Evolutionary conservation across 345 rosid species (phyloP).

Genomic region (Gossypium arboreum): DNA sequence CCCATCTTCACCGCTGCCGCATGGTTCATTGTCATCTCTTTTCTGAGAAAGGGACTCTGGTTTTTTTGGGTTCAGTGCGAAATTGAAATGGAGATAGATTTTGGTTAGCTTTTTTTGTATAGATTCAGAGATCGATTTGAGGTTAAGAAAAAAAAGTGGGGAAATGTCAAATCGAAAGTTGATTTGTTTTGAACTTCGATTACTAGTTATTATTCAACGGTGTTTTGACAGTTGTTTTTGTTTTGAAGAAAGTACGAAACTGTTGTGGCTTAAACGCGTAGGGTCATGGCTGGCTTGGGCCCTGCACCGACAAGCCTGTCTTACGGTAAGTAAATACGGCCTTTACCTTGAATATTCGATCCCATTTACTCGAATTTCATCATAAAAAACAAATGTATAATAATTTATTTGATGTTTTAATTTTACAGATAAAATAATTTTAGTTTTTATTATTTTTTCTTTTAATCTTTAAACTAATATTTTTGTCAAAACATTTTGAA

Average conservation of each 20-base stretch:
- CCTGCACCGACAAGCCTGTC: background rate
- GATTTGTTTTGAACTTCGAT: background rate
- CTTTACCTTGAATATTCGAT: too few relatives aligned
- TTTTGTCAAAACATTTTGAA: too few relatives aligned
- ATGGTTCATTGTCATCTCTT: conserved; percentile 35
- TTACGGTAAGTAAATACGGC: background rate
- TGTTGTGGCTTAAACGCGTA: background rate
- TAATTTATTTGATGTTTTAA: too few relatives aligned
- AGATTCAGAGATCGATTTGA: background rate
- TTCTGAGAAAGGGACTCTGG: background rate
- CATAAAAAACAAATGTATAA: too few relatives aligned
- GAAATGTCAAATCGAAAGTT: background rate
- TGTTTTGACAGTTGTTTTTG: background rate
- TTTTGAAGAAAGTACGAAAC: too few relatives aligned
- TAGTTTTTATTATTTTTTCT: too few relatives aligned
- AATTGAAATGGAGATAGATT: background rate
- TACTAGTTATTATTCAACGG: background rate
- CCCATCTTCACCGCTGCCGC: conserved; percentile 54
- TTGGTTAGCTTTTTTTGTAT: background rate
- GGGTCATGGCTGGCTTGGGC: background rate
- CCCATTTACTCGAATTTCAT: too few relatives aligned
- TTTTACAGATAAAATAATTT: too few relatives aligned
- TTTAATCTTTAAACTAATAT: too few relatives aligned
- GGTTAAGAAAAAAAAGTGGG: background rate
- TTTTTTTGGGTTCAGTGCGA: background rate